These are phyloP conservation scores for Pholiota molesta DNA, from an alignment of 768 basidiomycete species.

Conservation along the genomic window DNA sequence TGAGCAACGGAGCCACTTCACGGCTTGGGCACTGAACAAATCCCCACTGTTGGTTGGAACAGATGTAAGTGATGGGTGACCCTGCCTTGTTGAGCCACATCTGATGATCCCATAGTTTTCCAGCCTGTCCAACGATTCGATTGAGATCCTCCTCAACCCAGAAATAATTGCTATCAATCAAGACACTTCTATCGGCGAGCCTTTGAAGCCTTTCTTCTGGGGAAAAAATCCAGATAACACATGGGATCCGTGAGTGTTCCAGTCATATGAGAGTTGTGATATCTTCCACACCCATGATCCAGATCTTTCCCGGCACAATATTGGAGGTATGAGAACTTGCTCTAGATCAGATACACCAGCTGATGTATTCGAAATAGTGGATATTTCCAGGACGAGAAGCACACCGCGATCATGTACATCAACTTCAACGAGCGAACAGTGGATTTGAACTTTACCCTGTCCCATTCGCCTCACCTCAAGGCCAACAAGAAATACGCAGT, in stretches of 20 bases:
- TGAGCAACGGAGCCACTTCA: constrained; percentile 42
- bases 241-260: constrained; percentile 25
- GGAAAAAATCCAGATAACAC: constrained; percentile 51
- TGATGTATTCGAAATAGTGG: constrained; percentile 14
- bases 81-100: constrained; percentile 41
- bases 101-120: neutral
- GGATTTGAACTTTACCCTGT: constrained; percentile 31
- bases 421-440: constrained; percentile 32
- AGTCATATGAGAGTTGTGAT: neutral
- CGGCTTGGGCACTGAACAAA: constrained; percentile 26
- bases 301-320: constrained; percentile 54
- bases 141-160: neutral
- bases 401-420: constrained; percentile 33
- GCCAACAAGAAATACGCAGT: constrained; percentile 29
- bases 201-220: constrained; percentile 59
- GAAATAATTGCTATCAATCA: constrained; percentile 48
- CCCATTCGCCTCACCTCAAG: constrained; percentile 29
- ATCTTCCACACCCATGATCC: constrained; percentile 39
- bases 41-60: constrained; percentile 38
- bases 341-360: neutral
- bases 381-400: constrained; percentile 28
- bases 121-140: neutral
- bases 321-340: constrained; percentile 43
- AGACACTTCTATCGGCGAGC: constrained; percentile 49
- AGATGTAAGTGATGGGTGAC: constrained; percentile 44